Evolutionary conservation across 176 grass and related monocot species (phyloP), one percentile per base, ranked within the genome.

Genomic region (Hordeum marinum): DNA sequence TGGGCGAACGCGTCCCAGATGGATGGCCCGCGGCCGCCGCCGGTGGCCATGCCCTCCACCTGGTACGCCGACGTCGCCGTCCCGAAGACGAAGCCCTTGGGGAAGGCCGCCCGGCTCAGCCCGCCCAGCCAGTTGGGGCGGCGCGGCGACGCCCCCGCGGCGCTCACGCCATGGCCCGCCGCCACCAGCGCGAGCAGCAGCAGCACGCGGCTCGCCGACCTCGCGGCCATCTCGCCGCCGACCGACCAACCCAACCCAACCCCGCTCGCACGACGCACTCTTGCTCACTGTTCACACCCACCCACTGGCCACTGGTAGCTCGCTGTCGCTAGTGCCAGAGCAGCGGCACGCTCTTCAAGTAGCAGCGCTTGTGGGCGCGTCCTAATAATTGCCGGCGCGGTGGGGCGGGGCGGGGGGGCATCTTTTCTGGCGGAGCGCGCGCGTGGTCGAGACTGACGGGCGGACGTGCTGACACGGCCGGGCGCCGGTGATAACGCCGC

Each of bases 1-100:
- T 93, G 86, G 72, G 88, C 88, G 84, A 90, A 93, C 8, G 58
- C 83, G 76, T 93, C 91, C 91, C 91, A 93, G 68, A 93, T 90
- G 77, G 31, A 83, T 4, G 91, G 88, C 4, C 91, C 91, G 45
- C 88, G 86, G 67, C 91, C 91, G 72, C 26, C 78, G 40, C 60
- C 40, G 8, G 50, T 1, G 20, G 91, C 85, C 58, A 82, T 82
- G 77, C 91, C 91, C 82, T 93, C 91, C 11, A 93, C 91, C 84
- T 93, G 91, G 83, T 46, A 93, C 78, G 91, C 91, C 45, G 91
- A 93, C 48, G 91, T 79, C 18, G 91, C 91, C 63, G 88, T 90
- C 60, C 91, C 91, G 88, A 93, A 93, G 13, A 93, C 78, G 81
- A 93, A 93, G 40, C 81, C 91, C 74, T 74, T 73, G 40, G 88